A percentile compares a stretch with the other conserved stretches of the same genome.
These are phyloP conservation scores for Rhizophagus sp. DNA, from an alignment of 192 early-diverging fungal genomes.

Conservation along the genomic window DNA sequence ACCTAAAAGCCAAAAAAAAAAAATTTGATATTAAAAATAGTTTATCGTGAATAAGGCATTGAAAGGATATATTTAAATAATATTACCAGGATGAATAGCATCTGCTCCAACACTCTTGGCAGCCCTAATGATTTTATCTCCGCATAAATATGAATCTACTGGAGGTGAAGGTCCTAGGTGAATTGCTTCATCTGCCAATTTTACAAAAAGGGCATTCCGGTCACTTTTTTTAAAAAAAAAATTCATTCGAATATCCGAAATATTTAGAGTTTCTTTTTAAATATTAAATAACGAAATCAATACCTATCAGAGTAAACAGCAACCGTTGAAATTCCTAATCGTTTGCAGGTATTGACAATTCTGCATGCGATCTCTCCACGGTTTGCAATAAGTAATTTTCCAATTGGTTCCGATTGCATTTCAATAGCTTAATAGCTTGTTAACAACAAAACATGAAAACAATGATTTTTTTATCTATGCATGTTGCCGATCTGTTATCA, in stretches of 20 bases:
- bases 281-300: background rate
- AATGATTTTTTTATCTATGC: too few relatives aligned
- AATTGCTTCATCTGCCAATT: conserved; percentile 85
- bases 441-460: too few relatives aligned
- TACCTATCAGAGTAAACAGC: conserved; percentile 86
- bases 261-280: background rate
- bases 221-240: background rate
- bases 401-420: conserved; percentile 37
- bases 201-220: conserved; percentile 82
- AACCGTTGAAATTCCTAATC: conserved; percentile 92
- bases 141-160: conserved; percentile 78
- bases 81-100: conserved; percentile 84
- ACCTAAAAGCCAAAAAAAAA: conserved; percentile 28
- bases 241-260: background rate
- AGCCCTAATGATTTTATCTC: conserved; percentile 77
- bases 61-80: background rate
- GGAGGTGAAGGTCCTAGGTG: conserved; percentile 79
- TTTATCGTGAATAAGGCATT: background rate
- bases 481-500: too few relatives aligned
- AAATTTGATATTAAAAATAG: conserved; percentile 9
- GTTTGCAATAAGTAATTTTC: conserved; percentile 94
- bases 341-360: conserved; percentile 85
- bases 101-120: conserved; percentile 75
- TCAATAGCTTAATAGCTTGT: too few relatives aligned
- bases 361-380: conserved; percentile 94